Base-by-base conservation (phyloP, 139 green algal genomes). In the Coccomyxa sp. region DNA sequence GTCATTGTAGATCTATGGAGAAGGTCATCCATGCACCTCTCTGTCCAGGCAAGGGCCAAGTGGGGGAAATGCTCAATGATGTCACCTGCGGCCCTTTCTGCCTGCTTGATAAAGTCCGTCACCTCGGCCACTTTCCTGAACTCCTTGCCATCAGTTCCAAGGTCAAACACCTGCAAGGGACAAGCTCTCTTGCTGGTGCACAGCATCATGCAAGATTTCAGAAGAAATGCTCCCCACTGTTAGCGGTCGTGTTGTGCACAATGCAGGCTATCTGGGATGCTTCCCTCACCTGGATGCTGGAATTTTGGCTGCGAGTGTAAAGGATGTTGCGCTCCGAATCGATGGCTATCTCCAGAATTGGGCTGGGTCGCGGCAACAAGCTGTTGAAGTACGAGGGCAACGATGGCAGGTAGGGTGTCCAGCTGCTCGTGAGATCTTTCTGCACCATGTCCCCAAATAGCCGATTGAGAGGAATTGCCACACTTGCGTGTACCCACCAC, bases 321-420 rank as follows among this genome's bases (percentile, higher is more conserved):
- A 99, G 86, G 71, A 95, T 92, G 83, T 93, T 80, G 4, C 96
- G 90, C 68, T 96, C 85, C 45, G 94, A 83, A 82, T 99, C 96
- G 7, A 97, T 71, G 23, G 85, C 83, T 31, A 98, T 83, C 80
- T 94, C 87, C 83, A 94, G 89, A 4, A 98, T 83, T 15, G 94
- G 74, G 30, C 86, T 83, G 10, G 88, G 68, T 4, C 58, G 15
- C n/a, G 77, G 76, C 11, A 51, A 76, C 30, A 89, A 58, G 63
- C 90, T 88, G 75, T 91, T 85, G 57, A 97, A 82, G 71, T 92
- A 88, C n/a, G 77, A 85, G 0, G 95, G 94, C 67, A 97, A 31
- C 82, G 94, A 93, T 78, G 67, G 38, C 81, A 93, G 85, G 82
- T 90, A 85, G 80, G 89, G 79, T 18, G 28, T 58, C 32, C 96